Evolutionary conservation across 2,329 filamentous ascomycete species (phyloP).

Genomic region (Phaeosphaeriaceae sp.): DNA sequence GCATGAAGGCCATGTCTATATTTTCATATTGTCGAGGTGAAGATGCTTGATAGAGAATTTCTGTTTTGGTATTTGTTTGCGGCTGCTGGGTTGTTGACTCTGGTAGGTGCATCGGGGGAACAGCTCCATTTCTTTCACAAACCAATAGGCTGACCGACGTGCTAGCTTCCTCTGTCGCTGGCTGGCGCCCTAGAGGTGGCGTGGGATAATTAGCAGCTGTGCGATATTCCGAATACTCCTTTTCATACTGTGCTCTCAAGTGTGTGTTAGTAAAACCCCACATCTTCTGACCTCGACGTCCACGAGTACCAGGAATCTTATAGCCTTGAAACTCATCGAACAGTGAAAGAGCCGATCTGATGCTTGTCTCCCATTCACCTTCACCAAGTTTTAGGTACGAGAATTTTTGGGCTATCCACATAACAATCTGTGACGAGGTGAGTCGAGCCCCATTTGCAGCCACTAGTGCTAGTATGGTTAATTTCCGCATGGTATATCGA

Average conservation of each 20-base stretch:
- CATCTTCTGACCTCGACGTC: slow-evolving; percentile 4
- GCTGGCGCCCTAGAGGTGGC: no score
- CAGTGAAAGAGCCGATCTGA: slow-evolving; percentile 16
- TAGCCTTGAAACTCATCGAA: slow-evolving; percentile 15
- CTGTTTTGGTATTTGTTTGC: not conserved
- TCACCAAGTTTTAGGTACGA: slow-evolving; percentile 13
- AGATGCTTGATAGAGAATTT: no score
- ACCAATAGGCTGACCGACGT: no score
- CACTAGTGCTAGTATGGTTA: slow-evolving; percentile 20
- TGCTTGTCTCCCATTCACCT: slow-evolving; percentile 19
- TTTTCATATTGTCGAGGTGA: not conserved
- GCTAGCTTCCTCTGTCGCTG: no score
- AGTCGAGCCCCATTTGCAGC: slow-evolving; percentile 13
- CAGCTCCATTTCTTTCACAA: no score
- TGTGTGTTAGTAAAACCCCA: slow-evolving; percentile 2
- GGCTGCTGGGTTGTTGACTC: not conserved
- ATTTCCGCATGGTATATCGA: slow-evolving; percentile 7
- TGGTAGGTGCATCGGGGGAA: no score
- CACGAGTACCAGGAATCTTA: not conserved
- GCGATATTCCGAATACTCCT: slow-evolving; percentile 5
- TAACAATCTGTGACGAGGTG: slow-evolving; percentile 13
- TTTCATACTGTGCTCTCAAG: not conserved
- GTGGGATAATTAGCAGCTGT: not conserved
- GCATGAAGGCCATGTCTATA: not conserved
- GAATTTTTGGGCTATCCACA: slow-evolving; percentile 19